Conservation (phyloP, 106 monocot genomes). For the Platanthera zijinensis region DNA sequence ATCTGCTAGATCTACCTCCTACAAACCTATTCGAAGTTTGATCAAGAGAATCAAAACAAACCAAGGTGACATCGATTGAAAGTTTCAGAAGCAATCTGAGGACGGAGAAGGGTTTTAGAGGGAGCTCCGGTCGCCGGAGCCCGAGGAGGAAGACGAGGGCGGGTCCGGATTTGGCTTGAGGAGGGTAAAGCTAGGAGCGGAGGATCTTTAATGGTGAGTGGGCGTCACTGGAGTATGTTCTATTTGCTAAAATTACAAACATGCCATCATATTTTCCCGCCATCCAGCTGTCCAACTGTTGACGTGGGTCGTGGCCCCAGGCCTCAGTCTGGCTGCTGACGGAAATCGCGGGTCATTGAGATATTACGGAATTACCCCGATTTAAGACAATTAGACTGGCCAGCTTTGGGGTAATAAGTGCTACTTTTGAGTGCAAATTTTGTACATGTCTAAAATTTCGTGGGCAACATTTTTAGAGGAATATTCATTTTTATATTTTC, state of each 20-base stretch:
- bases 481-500: too few relatives aligned
- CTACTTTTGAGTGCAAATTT: too few relatives aligned
- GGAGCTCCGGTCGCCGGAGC: not conserved
- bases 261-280: conserved; percentile 3
- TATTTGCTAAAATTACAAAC: not conserved
- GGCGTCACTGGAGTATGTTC: not conserved
- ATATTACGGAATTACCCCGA: too few relatives aligned
- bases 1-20: not conserved
- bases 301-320: not conserved
- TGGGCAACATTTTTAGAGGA: too few relatives aligned
- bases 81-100: not conserved
- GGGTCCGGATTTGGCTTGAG: not conserved
- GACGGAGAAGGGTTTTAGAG: not conserved
- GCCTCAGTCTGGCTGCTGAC: not conserved
- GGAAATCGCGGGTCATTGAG: not conserved
- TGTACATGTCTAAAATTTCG: too few relatives aligned
- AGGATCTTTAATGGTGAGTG: not conserved
- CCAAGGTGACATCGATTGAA: not conserved
- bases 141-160: not conserved
- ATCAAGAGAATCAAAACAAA: not conserved
- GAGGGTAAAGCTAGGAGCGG: not conserved
- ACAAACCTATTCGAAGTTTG: not conserved
- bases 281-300: not conserved
- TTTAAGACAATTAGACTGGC: too few relatives aligned
- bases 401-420: too few relatives aligned